Evolutionary conservation across 768 basidiomycete genomes (phyloP), one percentile per base, ranked within the genome.

Genomic region (Amanita inopinata): DNA sequence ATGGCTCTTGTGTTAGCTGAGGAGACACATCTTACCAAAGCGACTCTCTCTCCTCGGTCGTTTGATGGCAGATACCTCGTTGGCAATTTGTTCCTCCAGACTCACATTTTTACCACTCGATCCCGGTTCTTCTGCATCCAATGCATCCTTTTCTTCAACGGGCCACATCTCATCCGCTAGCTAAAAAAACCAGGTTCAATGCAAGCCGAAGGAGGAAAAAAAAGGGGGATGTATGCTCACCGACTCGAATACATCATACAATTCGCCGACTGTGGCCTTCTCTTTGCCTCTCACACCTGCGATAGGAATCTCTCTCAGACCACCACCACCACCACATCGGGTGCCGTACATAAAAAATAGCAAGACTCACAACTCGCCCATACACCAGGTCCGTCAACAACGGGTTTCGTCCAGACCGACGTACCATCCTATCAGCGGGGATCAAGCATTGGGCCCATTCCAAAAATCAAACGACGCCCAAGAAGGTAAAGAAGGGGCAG

Each of bases 241-340:
- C 39, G 72, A 72, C 46, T 88, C 83, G 42, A 91, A 86, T 7
- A 91, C 53, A 53, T 88, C 84, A 48, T 80, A 81, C 25, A 86
- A 58, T 55, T 91, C 88, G 27, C 80, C 77, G 3, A 86, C 73
- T 0, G 83, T 72, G 53, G 80, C 80, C 49, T 74, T 82, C 57
- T 91, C 89, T 51, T 81, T 90, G 14, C 88, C 88, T 57, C 82
- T 86, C 22, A 87, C 73, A 51, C 73, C 73, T 75, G n/a, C 6
- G 20, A 28, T 12, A 22, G 10, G 7, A 15, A 40, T 9, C 4
- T 10, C 18, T 25, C 9, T 22, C 3, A 33, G 14, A 33, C 11
- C 27, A 28, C 7, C 7, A 7, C n/a, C n/a, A 28, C 11, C 27
- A 31, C 20, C 7, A 20, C 10, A 36, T 31, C 7, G 18, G 20